Conservation (phyloP, 208 protist species). For the Trypanosoma conorhini region DNA sequence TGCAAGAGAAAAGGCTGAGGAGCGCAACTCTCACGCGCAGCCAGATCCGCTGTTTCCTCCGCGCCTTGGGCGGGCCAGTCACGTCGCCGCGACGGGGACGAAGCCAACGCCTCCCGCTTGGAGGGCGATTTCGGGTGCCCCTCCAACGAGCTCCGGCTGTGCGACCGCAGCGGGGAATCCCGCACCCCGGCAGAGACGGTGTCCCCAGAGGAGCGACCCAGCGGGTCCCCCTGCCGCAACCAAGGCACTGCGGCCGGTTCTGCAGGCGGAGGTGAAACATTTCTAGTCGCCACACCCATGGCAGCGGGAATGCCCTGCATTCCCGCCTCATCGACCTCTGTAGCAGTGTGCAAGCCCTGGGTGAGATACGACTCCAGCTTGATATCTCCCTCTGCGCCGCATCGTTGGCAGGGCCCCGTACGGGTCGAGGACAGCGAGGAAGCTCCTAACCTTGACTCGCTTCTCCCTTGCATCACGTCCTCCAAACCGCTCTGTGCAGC, state of each 20-base stretch:
- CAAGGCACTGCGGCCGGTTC: not conserved
- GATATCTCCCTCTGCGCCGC: not conserved
- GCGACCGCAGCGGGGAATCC: not conserved
- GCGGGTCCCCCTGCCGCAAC: not conserved
- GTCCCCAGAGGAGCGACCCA: not conserved
- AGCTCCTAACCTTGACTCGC: not conserved
- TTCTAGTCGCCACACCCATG: not conserved
- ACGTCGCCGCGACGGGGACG: not conserved
- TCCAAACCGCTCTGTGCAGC: not conserved
- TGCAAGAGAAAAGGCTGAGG: not conserved
- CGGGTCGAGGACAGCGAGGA: not conserved
- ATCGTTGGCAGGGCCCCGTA: not conserved
- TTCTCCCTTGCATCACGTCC: not conserved
- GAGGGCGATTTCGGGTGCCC: not conserved
- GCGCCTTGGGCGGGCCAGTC: not conserved
- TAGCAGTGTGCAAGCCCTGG: not conserved
- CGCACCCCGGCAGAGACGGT: not conserved
- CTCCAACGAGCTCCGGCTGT: not conserved
- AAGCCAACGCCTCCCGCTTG: not conserved
- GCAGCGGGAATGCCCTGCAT: not conserved
- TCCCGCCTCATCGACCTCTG: not conserved
- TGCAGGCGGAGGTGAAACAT: not conserved
- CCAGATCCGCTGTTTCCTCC: not conserved
- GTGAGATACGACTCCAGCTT: not conserved
- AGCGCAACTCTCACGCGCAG: not conserved